Conservation (phyloP, 495 filamentous ascomycete genomes). For the Penicillium tannophilum region DNA sequence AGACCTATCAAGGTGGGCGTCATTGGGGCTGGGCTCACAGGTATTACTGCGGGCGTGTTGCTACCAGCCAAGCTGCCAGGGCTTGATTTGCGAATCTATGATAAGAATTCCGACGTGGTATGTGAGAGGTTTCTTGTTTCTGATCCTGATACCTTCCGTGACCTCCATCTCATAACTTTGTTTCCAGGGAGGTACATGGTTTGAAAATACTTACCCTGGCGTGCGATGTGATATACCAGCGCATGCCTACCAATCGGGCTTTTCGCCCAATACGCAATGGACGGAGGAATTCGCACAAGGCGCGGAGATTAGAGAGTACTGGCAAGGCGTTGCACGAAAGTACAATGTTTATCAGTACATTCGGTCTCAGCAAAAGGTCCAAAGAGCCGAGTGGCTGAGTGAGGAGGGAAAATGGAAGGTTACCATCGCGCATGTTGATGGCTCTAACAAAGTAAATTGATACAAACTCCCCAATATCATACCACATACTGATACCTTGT, state of each 20-base stretch:
- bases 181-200: constrained; percentile 54
- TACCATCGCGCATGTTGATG: constrained; percentile 39
- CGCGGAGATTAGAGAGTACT: constrained; percentile 69
- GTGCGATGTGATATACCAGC: constrained; percentile 68
- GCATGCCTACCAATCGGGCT: constrained; percentile 69
- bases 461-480: background rate
- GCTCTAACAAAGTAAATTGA: constrained; percentile 31
- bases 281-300: constrained; percentile 64
- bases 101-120: constrained; percentile 59
- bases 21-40: constrained; percentile 55
- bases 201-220: constrained; percentile 57
- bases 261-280: constrained; percentile 68
- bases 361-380: constrained; percentile 51
- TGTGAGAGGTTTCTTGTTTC: constrained; percentile 5
- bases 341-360: constrained; percentile 62
- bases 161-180: background rate
- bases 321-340: constrained; percentile 60
- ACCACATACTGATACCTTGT: constrained; percentile 15
- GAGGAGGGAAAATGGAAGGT: constrained; percentile 54
- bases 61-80: constrained; percentile 53
- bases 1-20: constrained; percentile 52
- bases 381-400: constrained; percentile 56
- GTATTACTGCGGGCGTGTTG: constrained; percentile 51
- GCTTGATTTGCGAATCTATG: constrained; percentile 55
- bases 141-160: background rate